Evolutionary conservation across 169 alveolate species (phyloP).

Genomic region (Plasmodium cynomolgi): DNA sequence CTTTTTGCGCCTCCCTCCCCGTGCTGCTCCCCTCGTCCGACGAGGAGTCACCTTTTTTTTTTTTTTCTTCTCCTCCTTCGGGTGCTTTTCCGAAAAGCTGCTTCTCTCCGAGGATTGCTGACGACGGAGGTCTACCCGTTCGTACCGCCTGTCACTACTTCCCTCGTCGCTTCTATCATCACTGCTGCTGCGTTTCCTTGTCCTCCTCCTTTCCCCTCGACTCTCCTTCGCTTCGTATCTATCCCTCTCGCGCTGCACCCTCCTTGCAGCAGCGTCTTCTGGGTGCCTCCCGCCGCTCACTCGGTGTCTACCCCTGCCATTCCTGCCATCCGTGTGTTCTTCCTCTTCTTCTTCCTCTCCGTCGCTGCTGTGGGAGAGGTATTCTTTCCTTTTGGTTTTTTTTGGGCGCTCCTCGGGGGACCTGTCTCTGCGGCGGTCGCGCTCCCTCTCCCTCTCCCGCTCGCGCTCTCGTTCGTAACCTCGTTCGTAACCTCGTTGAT

Average conservation of each 20-base stretch:
- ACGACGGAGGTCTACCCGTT: not conserved
- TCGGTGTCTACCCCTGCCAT: not conserved
- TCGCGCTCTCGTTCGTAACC: slow-evolving; percentile 9
- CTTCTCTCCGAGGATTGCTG: not conserved
- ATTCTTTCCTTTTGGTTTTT: not conserved
- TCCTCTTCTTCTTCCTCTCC: not conserved
- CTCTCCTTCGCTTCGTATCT: not conserved
- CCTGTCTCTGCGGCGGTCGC: slow-evolving; percentile 13
- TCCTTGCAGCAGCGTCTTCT: not conserved
- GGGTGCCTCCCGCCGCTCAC: not conserved
- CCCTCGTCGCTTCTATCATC: not conserved
- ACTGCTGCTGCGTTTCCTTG: not conserved
- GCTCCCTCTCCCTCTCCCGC: slow-evolving; percentile 29
- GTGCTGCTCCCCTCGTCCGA: not conserved
- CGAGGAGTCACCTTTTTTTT: not conserved
- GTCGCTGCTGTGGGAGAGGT: not conserved
- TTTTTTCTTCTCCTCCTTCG: not conserved
- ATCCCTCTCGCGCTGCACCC: not conserved
- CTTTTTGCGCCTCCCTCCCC: not conserved
- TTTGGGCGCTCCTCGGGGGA: not conserved
- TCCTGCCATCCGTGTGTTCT: not conserved
- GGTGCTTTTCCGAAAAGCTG: not conserved
- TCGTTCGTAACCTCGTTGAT: slow-evolving; percentile 45
- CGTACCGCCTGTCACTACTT: not conserved
- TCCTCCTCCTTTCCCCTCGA: not conserved